phyloP scores from a whole-genome alignment of 257 asterid genomes.

The Orobanche coerulescens region DNA sequence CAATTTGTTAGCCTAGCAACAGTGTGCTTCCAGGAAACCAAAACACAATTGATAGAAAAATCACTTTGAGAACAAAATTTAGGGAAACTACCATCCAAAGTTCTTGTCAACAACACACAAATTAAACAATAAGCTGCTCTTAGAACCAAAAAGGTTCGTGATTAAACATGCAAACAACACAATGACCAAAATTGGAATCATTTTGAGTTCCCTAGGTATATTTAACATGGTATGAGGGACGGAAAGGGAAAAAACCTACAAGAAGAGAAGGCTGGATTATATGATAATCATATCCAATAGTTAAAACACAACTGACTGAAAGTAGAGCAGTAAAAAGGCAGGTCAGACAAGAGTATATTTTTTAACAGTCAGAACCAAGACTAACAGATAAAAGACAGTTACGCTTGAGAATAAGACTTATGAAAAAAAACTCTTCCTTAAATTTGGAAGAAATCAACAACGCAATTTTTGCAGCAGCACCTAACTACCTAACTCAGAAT shows the following conservation, averaged over 20 bases:
- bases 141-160: neutral
- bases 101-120: neutral
- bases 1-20: slow-evolving; percentile 2
- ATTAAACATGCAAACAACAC: neutral
- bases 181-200: neutral
- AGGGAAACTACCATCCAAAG: neutral
- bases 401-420: too few species aligned
- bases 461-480: too few species aligned
- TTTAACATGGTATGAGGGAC: neutral
- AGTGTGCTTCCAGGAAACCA: neutral
- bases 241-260: neutral
- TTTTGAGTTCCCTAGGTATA: neutral
- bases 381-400: too few species aligned
- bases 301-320: neutral
- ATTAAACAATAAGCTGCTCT: slow-evolving; percentile 7
- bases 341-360: neutral
- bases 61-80: neutral
- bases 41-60: neutral
- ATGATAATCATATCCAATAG: neutral
- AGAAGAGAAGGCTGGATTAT: neutral
- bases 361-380: too few species aligned
- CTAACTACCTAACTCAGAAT: too few species aligned
- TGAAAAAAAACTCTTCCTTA: too few species aligned
- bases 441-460: too few species aligned
- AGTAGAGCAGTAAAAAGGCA: neutral